Conservation (phyloP, 78 protist genomes). For the Tieghemostelium lacteum region DNA sequence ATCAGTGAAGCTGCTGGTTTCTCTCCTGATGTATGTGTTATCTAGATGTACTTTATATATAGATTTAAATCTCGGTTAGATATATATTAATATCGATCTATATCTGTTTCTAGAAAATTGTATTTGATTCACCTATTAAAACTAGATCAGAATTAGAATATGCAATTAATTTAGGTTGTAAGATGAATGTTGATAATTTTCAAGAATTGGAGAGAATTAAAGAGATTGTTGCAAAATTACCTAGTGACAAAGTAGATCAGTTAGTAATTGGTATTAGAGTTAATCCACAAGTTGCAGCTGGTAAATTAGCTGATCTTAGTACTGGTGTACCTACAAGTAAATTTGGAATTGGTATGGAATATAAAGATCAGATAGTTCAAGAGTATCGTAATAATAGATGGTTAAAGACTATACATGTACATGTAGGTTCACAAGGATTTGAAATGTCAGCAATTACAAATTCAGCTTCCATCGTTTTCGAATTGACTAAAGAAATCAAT, state of each 20-base stretch:
- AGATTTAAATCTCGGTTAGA: not conserved
- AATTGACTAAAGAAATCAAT: slow-evolving; percentile 32
- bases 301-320: slow-evolving; percentile 42
- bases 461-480: slow-evolving; percentile 25
- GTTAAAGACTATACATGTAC: slow-evolving; percentile 38
- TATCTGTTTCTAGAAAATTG: slow-evolving; percentile 18
- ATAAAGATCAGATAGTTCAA: slow-evolving; percentile 8
- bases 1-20: slow-evolving; percentile 62
- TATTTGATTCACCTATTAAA: slow-evolving; percentile 75
- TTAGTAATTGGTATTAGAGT: slow-evolving; percentile 34
- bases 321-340: slow-evolving; percentile 74
- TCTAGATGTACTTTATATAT: not conserved
- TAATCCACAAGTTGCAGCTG: slow-evolving; percentile 73
- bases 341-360: slow-evolving; percentile 76
- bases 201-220: slow-evolving; percentile 49
- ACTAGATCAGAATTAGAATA: slow-evolving; percentile 53
- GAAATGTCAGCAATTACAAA: slow-evolving; percentile 28
- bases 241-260: not conserved
- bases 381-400: slow-evolving; percentile 9
- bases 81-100: too few relatives aligned
- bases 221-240: slow-evolving; percentile 14
- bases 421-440: slow-evolving; percentile 76
- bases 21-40: not conserved
- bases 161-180: slow-evolving; percentile 60
- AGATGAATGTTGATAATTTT: slow-evolving; percentile 55